Base-by-base conservation (phyloP, 768 basidiomycete genomes). In the Auricularia heimuer region DNA sequence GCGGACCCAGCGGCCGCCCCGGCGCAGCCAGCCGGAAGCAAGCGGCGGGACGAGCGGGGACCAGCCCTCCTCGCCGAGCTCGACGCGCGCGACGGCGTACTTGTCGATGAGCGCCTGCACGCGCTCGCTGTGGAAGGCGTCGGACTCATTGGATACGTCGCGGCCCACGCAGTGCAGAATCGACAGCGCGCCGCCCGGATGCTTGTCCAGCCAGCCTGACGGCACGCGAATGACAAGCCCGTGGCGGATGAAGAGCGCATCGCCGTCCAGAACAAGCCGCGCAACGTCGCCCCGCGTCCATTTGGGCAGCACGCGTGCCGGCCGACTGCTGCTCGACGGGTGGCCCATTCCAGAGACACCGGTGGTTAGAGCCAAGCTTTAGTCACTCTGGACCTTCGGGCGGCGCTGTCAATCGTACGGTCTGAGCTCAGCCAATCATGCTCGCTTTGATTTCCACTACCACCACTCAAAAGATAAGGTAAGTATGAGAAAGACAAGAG, bases 111-210 rank as follows among this genome's bases (percentile, higher is more conserved):
- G 21, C 82, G 78, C 10, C 77, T 75, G 63, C 85, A 77, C 61
- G 81, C 71, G 85, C 58, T 81, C 75, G 44, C 84, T 81, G 6
- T 99, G 97, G 77, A 90, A 98, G 24, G 94, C 96, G 67, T 92
- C 84, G 39, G 98, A 90, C 75, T 99, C 97, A 77, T 96, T 90
- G 0, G 92, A 84, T 0, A 96, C 95, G 73, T 99, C 95, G 64
- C 96, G 83, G 3, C 96, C 97, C 51, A 98, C 86, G 70, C 94
- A 98, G 76, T 99, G 97, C 33, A 96, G 85, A 65, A 99, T 84
- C 14, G 94, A 83, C 61, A 98, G 87, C 3, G 83, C 75, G 45
- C 96, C 94, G 54, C 97, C 97, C 0, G 97, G 97, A 73, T 98
- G 96, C 3, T 83, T 79, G 3, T 82, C 76, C n/a, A 94, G 85